Evolutionary conservation across 208 protist genomes (phyloP).

Genomic region (Crithidia thermophila): DNA sequence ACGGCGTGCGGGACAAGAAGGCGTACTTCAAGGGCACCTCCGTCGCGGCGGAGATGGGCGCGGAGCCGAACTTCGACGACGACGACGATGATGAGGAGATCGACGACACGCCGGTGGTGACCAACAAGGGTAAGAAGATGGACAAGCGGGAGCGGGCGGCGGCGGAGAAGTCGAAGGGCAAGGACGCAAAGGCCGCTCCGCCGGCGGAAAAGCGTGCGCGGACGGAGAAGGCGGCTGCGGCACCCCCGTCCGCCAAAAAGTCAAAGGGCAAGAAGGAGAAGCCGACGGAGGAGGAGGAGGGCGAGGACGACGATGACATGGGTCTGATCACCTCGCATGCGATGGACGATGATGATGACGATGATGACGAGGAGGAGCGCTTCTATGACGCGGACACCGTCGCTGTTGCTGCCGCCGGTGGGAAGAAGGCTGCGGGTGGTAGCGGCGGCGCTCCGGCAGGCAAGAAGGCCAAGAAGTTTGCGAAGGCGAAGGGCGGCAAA

Average conservation of each 20-base stretch:
- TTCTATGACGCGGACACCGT: conserved; percentile 69
- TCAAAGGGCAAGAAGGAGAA: background rate
- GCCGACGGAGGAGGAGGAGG: conserved; percentile 5
- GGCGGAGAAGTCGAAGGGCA: conserved; percentile 1
- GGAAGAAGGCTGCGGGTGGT: background rate
- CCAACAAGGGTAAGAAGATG: conserved; percentile 18
- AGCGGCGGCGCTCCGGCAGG: conserved; percentile 5
- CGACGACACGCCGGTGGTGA: conserved; percentile 11
- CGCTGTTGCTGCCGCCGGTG: conserved; percentile 2
- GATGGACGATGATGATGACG: conserved; percentile 29
- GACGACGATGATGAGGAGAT: conserved; percentile 33
- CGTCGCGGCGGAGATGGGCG: conserved; percentile 50
- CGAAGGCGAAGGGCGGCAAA: conserved; percentile 6
- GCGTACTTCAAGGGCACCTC: conserved; percentile 87
- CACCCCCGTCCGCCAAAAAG: background rate
- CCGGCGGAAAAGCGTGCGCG: conserved; percentile 22
- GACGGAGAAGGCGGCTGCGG: background rate
- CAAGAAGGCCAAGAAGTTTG: conserved; percentile 38
- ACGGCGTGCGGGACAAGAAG: conserved; percentile 79
- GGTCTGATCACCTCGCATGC: conserved; percentile 14
- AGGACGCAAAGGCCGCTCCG: background rate
- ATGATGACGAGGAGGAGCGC: conserved; percentile 72
- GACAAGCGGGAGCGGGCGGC: conserved; percentile 14
- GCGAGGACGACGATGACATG: conserved; percentile 10
- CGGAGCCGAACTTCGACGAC: conserved; percentile 17